Conservation (phyloP, 75 land plant species). For the Pseudotsuga menziesii region DNA sequence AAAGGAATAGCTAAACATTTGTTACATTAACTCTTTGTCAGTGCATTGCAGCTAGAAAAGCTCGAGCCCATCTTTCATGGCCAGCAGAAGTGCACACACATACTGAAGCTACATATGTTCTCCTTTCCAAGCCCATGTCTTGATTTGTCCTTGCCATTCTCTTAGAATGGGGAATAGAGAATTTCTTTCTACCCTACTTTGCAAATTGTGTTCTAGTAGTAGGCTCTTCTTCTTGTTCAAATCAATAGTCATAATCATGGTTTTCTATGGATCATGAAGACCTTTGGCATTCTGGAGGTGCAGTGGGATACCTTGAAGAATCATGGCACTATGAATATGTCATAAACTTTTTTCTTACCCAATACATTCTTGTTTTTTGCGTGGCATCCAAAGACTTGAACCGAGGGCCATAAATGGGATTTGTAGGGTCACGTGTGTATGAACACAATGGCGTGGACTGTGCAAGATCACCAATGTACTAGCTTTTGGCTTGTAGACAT, state of each 20-base stretch:
- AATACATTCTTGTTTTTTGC: constrained; percentile 21
- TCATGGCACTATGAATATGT: constrained; percentile 58
- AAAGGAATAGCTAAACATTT: too few relatives aligned
- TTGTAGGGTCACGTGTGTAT: constrained; percentile 7
- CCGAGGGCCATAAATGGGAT: constrained; percentile 30
- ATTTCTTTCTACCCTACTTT: constrained; percentile 4
- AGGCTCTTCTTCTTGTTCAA: constrained; percentile 10
- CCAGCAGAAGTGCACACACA: too few relatives aligned
- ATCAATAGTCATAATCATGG: not conserved
- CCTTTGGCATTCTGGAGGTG: constrained; percentile 50
- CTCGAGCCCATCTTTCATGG: too few relatives aligned
- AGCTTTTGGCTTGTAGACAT: too few relatives aligned
- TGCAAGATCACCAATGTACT: too few relatives aligned
- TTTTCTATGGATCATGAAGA: not conserved
- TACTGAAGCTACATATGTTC: too few relatives aligned
- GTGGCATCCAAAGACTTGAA: constrained; percentile 26
- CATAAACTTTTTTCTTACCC: constrained; percentile 42
- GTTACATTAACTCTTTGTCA: too few relatives aligned
- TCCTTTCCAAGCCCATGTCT: not conserved
- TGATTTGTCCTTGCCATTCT: not conserved
- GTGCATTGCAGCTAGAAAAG: too few relatives aligned
- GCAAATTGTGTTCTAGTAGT: constrained; percentile 1
- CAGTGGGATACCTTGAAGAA: constrained; percentile 25
- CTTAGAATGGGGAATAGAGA: not conserved
- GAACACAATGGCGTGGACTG: constrained; percentile 6